Base-by-base conservation (phyloP, 2,329 filamentous ascomycete genomes). In the Pseudopithomyces chartarum region DNA sequence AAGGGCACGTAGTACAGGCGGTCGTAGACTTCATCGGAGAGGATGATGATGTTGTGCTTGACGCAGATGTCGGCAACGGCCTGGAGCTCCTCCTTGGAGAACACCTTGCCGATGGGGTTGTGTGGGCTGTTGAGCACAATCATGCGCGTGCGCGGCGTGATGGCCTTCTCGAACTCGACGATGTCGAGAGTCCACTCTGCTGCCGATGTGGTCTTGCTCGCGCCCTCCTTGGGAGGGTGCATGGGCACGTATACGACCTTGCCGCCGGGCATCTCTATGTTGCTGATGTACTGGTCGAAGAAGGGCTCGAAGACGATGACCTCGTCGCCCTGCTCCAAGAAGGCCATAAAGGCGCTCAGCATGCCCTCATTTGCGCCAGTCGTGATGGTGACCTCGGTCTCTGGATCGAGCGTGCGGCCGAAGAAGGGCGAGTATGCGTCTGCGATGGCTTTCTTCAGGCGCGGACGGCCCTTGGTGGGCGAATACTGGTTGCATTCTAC, bases 401-500 rank as follows among this genome's bases (percentile, higher is more conserved):
- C 91, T 0, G 94, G 91, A 75, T 99, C 84, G 43, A 99, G 78
- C 60, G 84, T 82, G 52, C 90, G 86, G 34, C 91, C 92, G 82
- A 96, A 98, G 76, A 89, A 89, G 0, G 92, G 91, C 13, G 92
- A 90, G 80, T 99, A 99, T 20, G 95, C 90, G 68, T 96, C 87
- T 2, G 95, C 91, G 69, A 99, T 88, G 50, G 95, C 95, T 81
- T 98, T 91, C 83, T 89, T 94, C 71, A 99, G 83, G 54, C 94
- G 86, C 40, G 95, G 94, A 6, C 94, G 88, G 58, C 95, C 95
- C 83, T 92, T 95, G 19, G 95, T 97, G 2, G 93, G 95, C 20
- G 92, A 94, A 83, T 99, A 99, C 82, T 99, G 95, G 77, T 99
- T 99, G 84, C 94, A 97, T 65, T 98, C 95, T 20, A 99, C 94